Base-by-base conservation (phyloP, 208 protist species). In the Vickermania ingenoplastis region DNA sequence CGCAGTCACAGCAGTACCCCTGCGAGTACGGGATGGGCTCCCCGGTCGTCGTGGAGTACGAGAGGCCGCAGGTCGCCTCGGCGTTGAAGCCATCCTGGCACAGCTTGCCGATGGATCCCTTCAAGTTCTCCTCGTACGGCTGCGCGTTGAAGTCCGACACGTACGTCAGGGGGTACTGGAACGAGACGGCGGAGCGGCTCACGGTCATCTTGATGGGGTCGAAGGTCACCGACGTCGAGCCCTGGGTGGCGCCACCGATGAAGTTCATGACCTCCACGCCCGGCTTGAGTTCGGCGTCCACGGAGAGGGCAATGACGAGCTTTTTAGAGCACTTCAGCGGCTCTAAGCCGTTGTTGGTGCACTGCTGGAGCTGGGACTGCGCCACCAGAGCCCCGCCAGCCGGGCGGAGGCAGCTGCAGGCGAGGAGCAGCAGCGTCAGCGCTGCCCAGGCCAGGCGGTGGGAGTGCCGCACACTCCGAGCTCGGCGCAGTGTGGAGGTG, bases 1-100 rank as follows among this genome's bases (percentile, higher is more conserved):
- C 75, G 65, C 89, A 95, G 36, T 66, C 61, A 58, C 89, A 95
- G 73, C 89, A 95, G 66, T 91, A 95, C 27, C 89, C 89, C 53
- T 91, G 72, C 31, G 85, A 92, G 73, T 82, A 83, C 21, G 73
- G 79, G 61, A 95, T 86, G 5, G 67, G 45, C 31, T 63, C 53
- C 13, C 79, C 77, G 23, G 4, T 58, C 0, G 26, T 4, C n/a
- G n/a, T n/a, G 57, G 86, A 71, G 50, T 67, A 55, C 30, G 70
- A 75, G 13, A 89, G 24, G 13, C 89, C 89, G 60, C 89, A 95
- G 36, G 89, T 95, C 21, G 89, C 76, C 27, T 31, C 30, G 31
- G 65, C 28, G 55, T 67, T 53, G 53, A 72, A 74, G 56, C 69
- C 67, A 14, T 79, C 89, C 31, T 75, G 78, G 69, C 89, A 95